These are phyloP conservation scores for Ganoderma lucidum DNA, from an alignment of 1,284 basidiomycete species.

Conservation along the genomic window DNA sequence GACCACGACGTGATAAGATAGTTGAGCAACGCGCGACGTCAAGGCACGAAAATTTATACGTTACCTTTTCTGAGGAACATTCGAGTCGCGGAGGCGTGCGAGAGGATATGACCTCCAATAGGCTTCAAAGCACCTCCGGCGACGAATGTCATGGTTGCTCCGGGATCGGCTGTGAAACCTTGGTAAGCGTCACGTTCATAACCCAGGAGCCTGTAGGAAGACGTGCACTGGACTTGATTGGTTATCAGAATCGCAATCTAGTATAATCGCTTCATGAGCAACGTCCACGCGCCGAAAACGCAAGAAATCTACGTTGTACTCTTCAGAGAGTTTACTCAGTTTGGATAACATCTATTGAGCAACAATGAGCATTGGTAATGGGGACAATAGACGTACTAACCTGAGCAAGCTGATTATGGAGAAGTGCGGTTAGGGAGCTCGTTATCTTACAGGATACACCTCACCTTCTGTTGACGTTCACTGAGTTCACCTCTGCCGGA, in stretches of 20 bases:
- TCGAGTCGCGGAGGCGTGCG: slow-evolving; percentile 86
- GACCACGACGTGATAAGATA: neutral
- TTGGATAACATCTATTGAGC: slow-evolving; percentile 83
- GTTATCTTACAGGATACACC: slow-evolving; percentile 8
- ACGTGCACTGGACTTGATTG: slow-evolving; percentile 89
- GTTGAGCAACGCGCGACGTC: neutral
- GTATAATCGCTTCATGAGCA: slow-evolving; percentile 26
- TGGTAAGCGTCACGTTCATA: neutral
- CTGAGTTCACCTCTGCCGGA: slow-evolving; percentile 92
- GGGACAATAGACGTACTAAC: slow-evolving; percentile 41
- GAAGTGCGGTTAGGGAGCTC: neutral
- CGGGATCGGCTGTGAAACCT: slow-evolving; percentile 77
- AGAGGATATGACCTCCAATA: slow-evolving; percentile 88
- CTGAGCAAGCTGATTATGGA: slow-evolving; percentile 63
- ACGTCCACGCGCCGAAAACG: neutral
- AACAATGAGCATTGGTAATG: neutral
- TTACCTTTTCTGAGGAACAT: slow-evolving; percentile 89
- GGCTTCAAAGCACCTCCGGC: slow-evolving; percentile 89
- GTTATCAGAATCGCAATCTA: slow-evolving; percentile 89
- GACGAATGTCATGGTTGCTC: slow-evolving; percentile 94
- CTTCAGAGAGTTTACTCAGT: slow-evolving; percentile 90
- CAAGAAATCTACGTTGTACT: slow-evolving; percentile 68
- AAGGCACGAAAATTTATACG: slow-evolving; percentile 13
- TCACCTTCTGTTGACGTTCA: slow-evolving; percentile 90
- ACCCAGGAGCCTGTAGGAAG: neutral